Conservation (phyloP, 805 yeast species). For the Lipomyces anomalus region DNA sequence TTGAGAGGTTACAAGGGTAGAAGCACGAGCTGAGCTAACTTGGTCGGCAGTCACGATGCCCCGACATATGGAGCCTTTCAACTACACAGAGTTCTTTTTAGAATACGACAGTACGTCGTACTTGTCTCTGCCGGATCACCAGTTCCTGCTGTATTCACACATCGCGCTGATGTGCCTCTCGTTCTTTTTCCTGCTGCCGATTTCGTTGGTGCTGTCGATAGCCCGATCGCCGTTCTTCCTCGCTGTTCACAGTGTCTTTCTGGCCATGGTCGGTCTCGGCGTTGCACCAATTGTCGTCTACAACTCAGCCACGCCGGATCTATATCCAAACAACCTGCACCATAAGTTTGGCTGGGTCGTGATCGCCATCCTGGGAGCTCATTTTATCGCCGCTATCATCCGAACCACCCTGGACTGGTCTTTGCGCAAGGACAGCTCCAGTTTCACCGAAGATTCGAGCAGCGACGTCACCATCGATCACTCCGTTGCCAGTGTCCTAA, state of each 20-base stretch:
- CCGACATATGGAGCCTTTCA: slow-evolving; percentile 17
- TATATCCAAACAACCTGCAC: slow-evolving; percentile 77
- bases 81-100: slow-evolving; percentile 13
- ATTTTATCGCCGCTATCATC: slow-evolving; percentile 50
- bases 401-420: slow-evolving; percentile 44
- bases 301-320: slow-evolving; percentile 48
- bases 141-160: slow-evolving; percentile 16
- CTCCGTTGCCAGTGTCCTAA: neutral
- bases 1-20: too few relatives aligned
- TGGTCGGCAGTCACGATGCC: neutral
- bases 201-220: slow-evolving; percentile 51
- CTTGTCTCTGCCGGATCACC: slow-evolving; percentile 18
- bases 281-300: slow-evolving; percentile 50
- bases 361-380: slow-evolving; percentile 47
- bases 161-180: slow-evolving; percentile 20
- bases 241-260: slow-evolving; percentile 50
- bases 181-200: slow-evolving; percentile 19
- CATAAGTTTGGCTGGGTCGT: slow-evolving; percentile 58
- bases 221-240: slow-evolving; percentile 54
- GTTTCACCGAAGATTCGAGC: slow-evolving; percentile 32
- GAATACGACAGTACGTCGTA: slow-evolving; percentile 25
- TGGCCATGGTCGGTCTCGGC: slow-evolving; percentile 44
- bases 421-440: slow-evolving; percentile 22
- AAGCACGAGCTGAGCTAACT: too few relatives aligned
- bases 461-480: slow-evolving; percentile 25